phyloP scores from a whole-genome alignment of 192 early-diverging fungal species.

The Haplosporangium gracile region DNA sequence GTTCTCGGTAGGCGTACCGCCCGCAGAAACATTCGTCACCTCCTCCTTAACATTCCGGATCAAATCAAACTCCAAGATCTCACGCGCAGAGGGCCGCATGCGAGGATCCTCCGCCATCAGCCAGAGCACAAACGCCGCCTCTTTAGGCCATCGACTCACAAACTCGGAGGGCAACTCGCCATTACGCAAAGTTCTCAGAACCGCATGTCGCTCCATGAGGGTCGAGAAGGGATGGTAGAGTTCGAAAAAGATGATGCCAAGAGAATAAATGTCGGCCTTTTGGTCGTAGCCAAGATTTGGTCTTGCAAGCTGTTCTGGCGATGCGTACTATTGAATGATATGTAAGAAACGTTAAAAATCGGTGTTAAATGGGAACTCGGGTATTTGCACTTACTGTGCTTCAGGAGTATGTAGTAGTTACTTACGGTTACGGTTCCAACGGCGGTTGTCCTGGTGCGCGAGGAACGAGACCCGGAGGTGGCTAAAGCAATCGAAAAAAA shows the following conservation, averaged over 20 bases:
- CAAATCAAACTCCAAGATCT: slow-evolving; percentile 80
- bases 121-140: slow-evolving; percentile 87
- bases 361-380: too few species aligned
- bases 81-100: slow-evolving; percentile 74
- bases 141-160: slow-evolving; percentile 77
- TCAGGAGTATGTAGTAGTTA: background rate
- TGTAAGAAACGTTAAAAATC: background rate
- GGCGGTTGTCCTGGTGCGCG: slow-evolving; percentile 66
- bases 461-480: slow-evolving; percentile 37
- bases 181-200: slow-evolving; percentile 73
- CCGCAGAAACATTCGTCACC: background rate
- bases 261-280: slow-evolving; percentile 94
- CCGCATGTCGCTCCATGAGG: slow-evolving; percentile 89
- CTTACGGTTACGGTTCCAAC: slow-evolving; percentile 84
- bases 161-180: slow-evolving; percentile 80
- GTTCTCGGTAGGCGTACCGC: background rate
- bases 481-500: slow-evolving; percentile 15
- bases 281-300: slow-evolving; percentile 71
- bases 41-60: slow-evolving; percentile 63
- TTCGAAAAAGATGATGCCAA: slow-evolving; percentile 98
- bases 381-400: too few species aligned
- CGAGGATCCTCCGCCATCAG: slow-evolving; percentile 83
- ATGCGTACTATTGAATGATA: slow-evolving; percentile 72
- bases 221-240: slow-evolving; percentile 91
- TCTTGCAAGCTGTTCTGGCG: slow-evolving; percentile 81